Evolutionary conservation across 371 early-diverging fungal genomes (phyloP).

Genomic region (Rhizopus sp.): DNA sequence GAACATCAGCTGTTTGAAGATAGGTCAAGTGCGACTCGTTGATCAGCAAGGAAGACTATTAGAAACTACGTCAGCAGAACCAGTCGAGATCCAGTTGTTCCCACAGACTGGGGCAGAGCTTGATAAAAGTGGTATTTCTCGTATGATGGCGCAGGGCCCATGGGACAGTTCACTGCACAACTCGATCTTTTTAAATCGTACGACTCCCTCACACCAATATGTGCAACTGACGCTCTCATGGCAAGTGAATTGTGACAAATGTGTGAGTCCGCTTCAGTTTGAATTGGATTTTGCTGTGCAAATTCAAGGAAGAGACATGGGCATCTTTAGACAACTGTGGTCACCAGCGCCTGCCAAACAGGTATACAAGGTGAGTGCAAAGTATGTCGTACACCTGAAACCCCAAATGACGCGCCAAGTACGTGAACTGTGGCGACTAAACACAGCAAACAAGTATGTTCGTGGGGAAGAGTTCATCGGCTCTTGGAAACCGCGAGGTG

Average conservation of each 20-base stretch:
- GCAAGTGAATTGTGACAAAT: conserved; percentile 52
- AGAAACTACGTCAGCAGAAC: conserved; percentile 40
- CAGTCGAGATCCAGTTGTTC: conserved; percentile 44
- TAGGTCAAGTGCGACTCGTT: conserved; percentile 68
- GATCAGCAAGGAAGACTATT: conserved; percentile 63
- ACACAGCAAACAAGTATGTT: conserved; percentile 78
- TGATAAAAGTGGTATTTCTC: conserved; percentile 52
- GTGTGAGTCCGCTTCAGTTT: conserved; percentile 48
- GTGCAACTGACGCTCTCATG: conserved; percentile 57
- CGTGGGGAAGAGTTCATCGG: conserved; percentile 83
- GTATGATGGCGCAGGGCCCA: conserved; percentile 47
- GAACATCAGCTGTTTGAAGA: conserved; percentile 33
- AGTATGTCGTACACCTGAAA: conserved; percentile 57
- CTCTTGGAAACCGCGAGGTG: conserved; percentile 77
- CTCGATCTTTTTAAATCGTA: conserved; percentile 67
- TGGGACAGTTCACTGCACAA: conserved; percentile 90
- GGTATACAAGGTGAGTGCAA: conserved; percentile 42
- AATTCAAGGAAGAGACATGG: conserved; percentile 39
- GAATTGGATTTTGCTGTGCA: conserved; percentile 57
- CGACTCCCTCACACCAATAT: conserved; percentile 59
- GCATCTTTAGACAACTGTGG: conserved; percentile 34
- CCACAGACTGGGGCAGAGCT: conserved; percentile 37
- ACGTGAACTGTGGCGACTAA: conserved; percentile 70
- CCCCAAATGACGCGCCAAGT: conserved; percentile 59
- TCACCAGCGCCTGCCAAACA: conserved; percentile 20